Base-by-base conservation (phyloP, 805 yeast genomes). In the Cyberlindnera maclurae region DNA sequence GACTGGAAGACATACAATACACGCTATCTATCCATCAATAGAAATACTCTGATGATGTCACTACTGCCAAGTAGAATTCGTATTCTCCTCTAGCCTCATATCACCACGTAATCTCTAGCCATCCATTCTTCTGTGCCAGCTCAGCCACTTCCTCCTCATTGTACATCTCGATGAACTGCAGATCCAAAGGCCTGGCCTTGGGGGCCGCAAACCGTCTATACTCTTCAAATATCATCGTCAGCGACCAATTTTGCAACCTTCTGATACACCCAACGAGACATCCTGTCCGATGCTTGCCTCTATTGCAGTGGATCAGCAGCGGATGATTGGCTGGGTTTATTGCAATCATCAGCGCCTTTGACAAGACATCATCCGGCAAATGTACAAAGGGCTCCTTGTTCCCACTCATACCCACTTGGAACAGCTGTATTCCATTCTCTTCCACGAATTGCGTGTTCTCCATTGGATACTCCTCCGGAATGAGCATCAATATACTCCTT, bases 251-350 rank as follows among this genome's bases (percentile, higher is more conserved):
- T 56, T 90, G 97, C 38, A 89, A 63, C 51, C 93, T 70, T 43
- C 98, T 65, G 26, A 93, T 70, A 55, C 96, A 90, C 3, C 98
- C 98, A 24, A 93, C 89, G 12, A 93, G 68, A 59, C 97, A 93
- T 0, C 98, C 98, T 0, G 98, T 93, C 50, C 98, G 71, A 59
- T 93, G 98, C 59, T 90, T 93, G 10, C 98, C 98, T 42, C 96
- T 67, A 62, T 93, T 93, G 63, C 98, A 93, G 60, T 93, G 98
- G 32, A 93, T 85, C 46, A 93, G 65, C 11, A 93, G 67, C 2
- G 98, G 98, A 42, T 88, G 97, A 60, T 93, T 90, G 16, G 58
- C 78, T 0, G 97, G 96, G 52, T 93, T 71, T 12, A 87, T 59
- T 12, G 87, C 85, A 26, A 88, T 82, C 55, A 81, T 79, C 46